Conservation (phyloP, 495 filamentous ascomycete species). For the Podospora sp. region DNA sequence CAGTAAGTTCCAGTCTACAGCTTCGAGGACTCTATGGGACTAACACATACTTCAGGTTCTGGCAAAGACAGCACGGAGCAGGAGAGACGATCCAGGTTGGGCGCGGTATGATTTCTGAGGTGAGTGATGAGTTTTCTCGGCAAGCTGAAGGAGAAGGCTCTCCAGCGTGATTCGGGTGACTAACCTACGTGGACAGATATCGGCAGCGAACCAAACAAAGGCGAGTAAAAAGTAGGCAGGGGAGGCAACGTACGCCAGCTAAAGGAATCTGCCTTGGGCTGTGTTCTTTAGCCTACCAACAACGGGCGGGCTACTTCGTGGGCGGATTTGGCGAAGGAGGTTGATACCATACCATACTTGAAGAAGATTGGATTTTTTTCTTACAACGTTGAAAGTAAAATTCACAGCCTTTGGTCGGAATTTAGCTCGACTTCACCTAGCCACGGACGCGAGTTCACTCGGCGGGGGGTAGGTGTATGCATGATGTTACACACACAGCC, state of each 20-base stretch:
- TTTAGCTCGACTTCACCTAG: too few relatives aligned
- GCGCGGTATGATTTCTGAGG: conserved; percentile 23
- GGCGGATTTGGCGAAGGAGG: background rate
- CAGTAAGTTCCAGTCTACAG: conserved; percentile 34
- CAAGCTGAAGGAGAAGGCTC: background rate
- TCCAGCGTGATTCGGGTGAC: background rate
- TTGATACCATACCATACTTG: background rate
- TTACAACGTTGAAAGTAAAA: too few relatives aligned
- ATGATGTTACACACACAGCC: background rate
- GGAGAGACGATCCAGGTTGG: conserved; percentile 28
- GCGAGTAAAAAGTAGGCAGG: conserved; percentile 7
- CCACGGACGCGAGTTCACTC: too few relatives aligned
- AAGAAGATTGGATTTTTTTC: background rate
- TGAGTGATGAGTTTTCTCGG: background rate
- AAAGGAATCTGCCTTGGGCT: background rate
- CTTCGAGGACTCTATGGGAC: background rate
- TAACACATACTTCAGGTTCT: conserved; percentile 36
- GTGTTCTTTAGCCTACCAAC: background rate
- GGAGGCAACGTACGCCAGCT: background rate
- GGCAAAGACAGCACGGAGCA: conserved; percentile 31
- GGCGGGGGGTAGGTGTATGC: background rate
- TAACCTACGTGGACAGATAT: conserved; percentile 11
- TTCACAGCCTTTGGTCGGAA: too few relatives aligned
- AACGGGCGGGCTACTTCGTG: background rate
- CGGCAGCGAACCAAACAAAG: conserved; percentile 28